A percentile compares a stretch with the other conserved stretches of the same genome.
Conservation (phyloP, 1,139 yeast species). For the Fermentozyma sake region DNA sequence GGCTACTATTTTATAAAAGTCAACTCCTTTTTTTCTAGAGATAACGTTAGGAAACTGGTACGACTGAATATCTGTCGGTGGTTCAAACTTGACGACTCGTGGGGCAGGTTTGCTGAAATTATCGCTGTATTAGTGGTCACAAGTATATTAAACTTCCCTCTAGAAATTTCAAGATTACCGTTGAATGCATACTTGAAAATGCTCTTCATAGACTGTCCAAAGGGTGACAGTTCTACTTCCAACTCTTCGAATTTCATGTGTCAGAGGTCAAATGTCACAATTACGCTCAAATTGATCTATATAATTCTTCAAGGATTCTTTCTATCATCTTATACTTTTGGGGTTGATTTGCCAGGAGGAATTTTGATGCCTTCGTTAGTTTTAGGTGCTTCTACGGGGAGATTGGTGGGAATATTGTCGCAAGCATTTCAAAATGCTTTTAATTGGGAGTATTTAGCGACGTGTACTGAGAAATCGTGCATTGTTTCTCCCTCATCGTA, state of each 20-base stretch:
- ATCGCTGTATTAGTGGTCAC: conserved; percentile 45
- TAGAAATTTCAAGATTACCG: conserved; percentile 51
- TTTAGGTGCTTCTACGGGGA: conserved; percentile 66
- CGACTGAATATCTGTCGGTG: conserved; percentile 16
- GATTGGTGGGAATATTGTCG: conserved; percentile 61
- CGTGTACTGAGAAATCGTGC: conserved; percentile 50
- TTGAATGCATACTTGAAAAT: conserved; percentile 51
- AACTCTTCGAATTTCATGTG: conserved; percentile 34
- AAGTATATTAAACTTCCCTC: conserved; percentile 51
- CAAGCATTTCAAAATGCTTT: conserved; percentile 45
- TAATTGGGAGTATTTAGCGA: conserved; percentile 35
- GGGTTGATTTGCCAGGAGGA: conserved; percentile 70
- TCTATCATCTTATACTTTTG: conserved; percentile 60
- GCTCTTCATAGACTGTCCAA: conserved; percentile 62
- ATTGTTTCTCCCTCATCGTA: conserved; percentile 56
- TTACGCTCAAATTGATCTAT: conserved; percentile 35
- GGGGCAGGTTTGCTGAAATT: conserved; percentile 41
- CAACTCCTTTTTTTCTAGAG: conserved; percentile 32
- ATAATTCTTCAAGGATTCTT: conserved; percentile 53
- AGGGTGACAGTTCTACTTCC: conserved; percentile 7
- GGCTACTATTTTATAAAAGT: conserved; percentile 53
- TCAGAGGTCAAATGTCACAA: conserved; percentile 20
- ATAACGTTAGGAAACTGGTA: conserved; percentile 13
- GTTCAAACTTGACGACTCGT: conserved; percentile 9
- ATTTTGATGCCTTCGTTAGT: conserved; percentile 68